These are phyloP conservation scores for Silene noctiflora DNA, from an alignment of 179 eudicot genomes.

Conservation along the genomic window DNA sequence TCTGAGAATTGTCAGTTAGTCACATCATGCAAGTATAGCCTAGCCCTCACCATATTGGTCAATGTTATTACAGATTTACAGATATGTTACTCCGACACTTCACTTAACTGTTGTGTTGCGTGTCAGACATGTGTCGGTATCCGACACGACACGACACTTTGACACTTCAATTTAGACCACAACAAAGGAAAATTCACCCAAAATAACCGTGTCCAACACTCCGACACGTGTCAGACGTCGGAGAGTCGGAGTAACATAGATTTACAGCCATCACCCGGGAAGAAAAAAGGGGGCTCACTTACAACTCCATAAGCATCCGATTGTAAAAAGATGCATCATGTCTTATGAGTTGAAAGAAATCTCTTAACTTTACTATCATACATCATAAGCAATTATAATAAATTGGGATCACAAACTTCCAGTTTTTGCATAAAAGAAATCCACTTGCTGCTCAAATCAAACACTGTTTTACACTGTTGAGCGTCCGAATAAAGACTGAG, in stretches of 20 bases:
- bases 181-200: no score
- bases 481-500: background rate
- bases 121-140: no score
- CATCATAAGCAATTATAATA: background rate
- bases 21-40: background rate
- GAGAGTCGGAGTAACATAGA: no score
- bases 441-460: background rate
- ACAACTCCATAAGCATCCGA: background rate
- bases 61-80: background rate
- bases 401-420: background rate
- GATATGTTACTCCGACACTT: no score
- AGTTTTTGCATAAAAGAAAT: background rate
- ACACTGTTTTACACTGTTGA: background rate
- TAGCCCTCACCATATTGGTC: background rate
- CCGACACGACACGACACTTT: no score
- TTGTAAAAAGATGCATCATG: background rate
- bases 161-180: no score
- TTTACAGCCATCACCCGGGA: background rate
- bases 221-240: no score
- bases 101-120: no score
- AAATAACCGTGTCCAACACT: no score
- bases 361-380: background rate
- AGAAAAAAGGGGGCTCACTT: background rate
- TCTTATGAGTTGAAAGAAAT: background rate
- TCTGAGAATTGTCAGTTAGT: background rate